Percentiles rank a stretch among this genome's conserved stretches.
These are phyloP conservation scores for Orbilia javanica DNA, from an alignment of 2,329 filamentous ascomycete species.

Conservation along the genomic window DNA sequence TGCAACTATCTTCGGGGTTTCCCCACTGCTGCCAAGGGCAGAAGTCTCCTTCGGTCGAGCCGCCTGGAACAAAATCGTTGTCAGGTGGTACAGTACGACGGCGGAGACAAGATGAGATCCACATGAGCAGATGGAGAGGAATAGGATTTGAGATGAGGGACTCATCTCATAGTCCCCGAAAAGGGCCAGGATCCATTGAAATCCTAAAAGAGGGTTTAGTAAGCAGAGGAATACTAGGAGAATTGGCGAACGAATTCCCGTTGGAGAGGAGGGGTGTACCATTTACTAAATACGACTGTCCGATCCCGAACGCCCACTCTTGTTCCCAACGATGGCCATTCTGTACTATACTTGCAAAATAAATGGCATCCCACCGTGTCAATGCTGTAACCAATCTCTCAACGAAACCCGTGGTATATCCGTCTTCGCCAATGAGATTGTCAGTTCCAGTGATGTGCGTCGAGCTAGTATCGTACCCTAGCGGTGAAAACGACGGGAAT, in stretches of 20 bases:
- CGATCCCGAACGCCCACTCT: conserved; percentile 75
- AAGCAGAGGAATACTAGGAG: not conserved
- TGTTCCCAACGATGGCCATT: conserved; percentile 81
- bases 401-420: conserved; percentile 17
- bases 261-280: conserved; percentile 9
- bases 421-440: conserved; percentile 56
- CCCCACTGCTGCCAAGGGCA: not conserved
- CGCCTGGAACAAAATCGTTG: conserved; percentile 69
- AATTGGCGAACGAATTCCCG: not conserved
- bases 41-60: conserved; percentile 19
- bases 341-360: conserved; percentile 75
- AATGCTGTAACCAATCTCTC: conserved; percentile 70
- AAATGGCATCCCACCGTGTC: conserved; percentile 84
- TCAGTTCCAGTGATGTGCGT: conserved; percentile 62
- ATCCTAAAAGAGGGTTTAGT: conserved; percentile 7
- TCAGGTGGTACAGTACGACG: conserved; percentile 77
- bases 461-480: conserved; percentile 82
- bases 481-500: conserved; percentile 68
- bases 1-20: conserved; percentile 68
- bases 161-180: conserved; percentile 14
- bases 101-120: conserved; percentile 81
- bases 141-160: conserved; percentile 63
- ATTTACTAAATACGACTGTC: conserved; percentile 47
- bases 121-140: conserved; percentile 78
- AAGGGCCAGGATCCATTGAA: conserved; percentile 24